phyloP scores from a whole-genome alignment of 1,284 basidiomycete genomes.

The Bondarzewia mesenterica region DNA sequence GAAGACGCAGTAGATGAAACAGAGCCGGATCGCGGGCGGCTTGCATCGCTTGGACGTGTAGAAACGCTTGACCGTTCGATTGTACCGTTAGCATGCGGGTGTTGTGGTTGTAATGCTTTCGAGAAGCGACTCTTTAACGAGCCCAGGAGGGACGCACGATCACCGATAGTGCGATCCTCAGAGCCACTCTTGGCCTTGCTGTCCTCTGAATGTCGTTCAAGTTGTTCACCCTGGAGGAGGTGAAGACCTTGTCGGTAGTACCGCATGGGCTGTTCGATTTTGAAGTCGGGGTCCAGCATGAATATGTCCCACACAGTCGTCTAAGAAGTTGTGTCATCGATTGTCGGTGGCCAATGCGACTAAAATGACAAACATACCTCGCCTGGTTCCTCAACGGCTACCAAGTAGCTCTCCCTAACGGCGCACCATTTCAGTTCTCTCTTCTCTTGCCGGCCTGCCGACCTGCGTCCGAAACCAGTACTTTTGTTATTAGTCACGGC shows the following conservation, averaged over 20 bases:
- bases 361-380: constrained; percentile 39
- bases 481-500: constrained; percentile 34
- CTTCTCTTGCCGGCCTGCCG: constrained; percentile 58
- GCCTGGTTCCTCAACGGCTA: constrained; percentile 82
- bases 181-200: constrained; percentile 12
- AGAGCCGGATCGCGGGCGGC: not conserved
- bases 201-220: constrained; percentile 20
- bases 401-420: constrained; percentile 88
- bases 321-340: too few species aligned
- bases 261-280: constrained; percentile 71
- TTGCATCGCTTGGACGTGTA: not conserved
- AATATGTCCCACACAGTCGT: constrained; percentile 88
- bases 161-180: constrained; percentile 14
- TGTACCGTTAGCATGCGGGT: constrained; percentile 3
- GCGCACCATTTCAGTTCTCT: constrained; percentile 87
- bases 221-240: constrained; percentile 35
- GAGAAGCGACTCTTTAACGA: constrained; percentile 45
- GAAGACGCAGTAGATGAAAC: constrained; percentile 21
- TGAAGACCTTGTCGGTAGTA: constrained; percentile 74
- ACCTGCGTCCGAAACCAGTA: constrained; percentile 54
- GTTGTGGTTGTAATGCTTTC: constrained; percentile 30
- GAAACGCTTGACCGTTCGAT: constrained; percentile 5
- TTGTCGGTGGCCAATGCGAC: constrained; percentile 5
- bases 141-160: constrained; percentile 32
- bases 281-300: constrained; percentile 86